phyloP scores from a whole-genome alignment of 805 yeast genomes.

The Blastobotrys muscicola region DNA sequence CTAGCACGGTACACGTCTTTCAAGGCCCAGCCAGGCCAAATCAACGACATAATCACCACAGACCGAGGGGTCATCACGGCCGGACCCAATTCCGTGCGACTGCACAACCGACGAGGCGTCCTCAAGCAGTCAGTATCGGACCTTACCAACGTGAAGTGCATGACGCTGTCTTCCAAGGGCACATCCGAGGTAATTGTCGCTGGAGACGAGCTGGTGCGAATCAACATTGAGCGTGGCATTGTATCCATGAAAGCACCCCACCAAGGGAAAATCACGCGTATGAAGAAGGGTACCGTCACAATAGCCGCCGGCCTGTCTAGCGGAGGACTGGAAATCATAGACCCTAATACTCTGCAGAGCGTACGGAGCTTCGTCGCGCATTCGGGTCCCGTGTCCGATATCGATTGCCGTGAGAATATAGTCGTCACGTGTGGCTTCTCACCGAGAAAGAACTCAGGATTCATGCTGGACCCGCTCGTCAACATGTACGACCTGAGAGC shows the following conservation, averaged over 20 bases:
- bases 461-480: constrained; percentile 67
- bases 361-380: constrained; percentile 27
- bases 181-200: constrained; percentile 27
- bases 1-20: constrained; percentile 51
- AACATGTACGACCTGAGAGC: constrained; percentile 71
- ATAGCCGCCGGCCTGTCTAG: constrained; percentile 27
- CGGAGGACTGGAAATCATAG: constrained; percentile 29
- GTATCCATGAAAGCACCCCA: constrained; percentile 14
- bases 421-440: constrained; percentile 66
- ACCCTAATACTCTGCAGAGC: constrained; percentile 27
- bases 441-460: constrained; percentile 47
- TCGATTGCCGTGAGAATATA: constrained; percentile 29
- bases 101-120: constrained; percentile 52
- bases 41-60: constrained; percentile 44
- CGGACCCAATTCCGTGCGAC: constrained; percentile 40
- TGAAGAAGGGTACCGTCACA: constrained; percentile 24
- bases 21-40: constrained; percentile 40
- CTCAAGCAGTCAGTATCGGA: constrained; percentile 28
- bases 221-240: constrained; percentile 30
- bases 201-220: constrained; percentile 23
- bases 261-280: constrained; percentile 19
- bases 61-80: constrained; percentile 51
- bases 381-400: constrained; percentile 30
- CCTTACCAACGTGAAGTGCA: constrained; percentile 20
- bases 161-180: constrained; percentile 22